Evolutionary conservation across 2,329 filamentous ascomycete species (phyloP).

Genomic region (Byssothecium circinans): DNA sequence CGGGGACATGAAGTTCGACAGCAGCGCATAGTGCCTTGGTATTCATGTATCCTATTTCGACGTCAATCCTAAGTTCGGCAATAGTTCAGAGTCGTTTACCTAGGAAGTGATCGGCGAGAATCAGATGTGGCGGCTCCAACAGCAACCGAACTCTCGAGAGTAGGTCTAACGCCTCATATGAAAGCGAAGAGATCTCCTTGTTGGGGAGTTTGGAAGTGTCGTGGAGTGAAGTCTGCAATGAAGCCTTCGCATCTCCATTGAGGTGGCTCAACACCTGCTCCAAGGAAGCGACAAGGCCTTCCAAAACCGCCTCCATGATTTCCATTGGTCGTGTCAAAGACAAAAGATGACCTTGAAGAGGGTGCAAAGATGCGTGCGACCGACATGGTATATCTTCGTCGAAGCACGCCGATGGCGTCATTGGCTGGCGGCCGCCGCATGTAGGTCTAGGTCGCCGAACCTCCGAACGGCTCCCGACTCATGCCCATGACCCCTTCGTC

Average conservation of each 20-base stretch:
- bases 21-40: conserved; percentile 36
- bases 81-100: conserved; percentile 7
- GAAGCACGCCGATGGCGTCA: background rate
- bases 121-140: conserved; percentile 22
- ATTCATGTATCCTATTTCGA: conserved; percentile 23
- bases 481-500: too few species aligned
- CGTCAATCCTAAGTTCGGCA: background rate
- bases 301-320: conserved; percentile 6
- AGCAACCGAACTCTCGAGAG: conserved; percentile 13
- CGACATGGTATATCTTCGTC: background rate
- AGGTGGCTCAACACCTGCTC: background rate
- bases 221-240: background rate
- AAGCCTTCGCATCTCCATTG: background rate
- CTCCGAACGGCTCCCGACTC: background rate
- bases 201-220: conserved; percentile 7
- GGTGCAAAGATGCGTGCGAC: too few species aligned
- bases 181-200: conserved; percentile 4
- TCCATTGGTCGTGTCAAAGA: background rate
- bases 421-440: too few species aligned
- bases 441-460: background rate
- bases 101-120: conserved; percentile 33
- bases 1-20: conserved; percentile 34
- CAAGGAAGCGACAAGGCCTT: conserved; percentile 4
- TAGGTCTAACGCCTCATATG: conserved; percentile 13
- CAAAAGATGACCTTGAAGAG: too few species aligned